Evolutionary conservation across 495 filamentous ascomycete genomes (phyloP).

Genomic region (Lindgomyces ingoldianus): DNA sequence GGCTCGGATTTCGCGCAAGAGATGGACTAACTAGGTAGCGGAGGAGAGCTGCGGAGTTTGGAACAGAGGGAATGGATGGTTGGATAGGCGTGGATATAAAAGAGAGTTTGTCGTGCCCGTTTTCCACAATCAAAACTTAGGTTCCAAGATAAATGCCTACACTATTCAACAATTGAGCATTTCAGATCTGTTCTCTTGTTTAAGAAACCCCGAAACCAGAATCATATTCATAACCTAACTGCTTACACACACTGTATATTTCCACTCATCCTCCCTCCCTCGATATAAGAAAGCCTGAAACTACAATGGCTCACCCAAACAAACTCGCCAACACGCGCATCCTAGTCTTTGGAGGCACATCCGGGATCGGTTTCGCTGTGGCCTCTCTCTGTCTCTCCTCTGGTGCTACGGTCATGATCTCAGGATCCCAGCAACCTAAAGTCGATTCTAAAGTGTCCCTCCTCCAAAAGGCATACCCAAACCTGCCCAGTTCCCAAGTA

Average conservation of each 20-base stretch:
- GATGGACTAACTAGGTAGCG: not conserved
- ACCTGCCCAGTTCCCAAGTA: conserved; percentile 40
- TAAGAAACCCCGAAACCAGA: too few species aligned
- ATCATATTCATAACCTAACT: too few species aligned
- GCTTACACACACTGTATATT: too few species aligned
- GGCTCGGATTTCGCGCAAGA: not conserved
- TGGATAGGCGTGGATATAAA: not conserved
- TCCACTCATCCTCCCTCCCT: not conserved
- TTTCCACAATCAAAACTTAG: too few species aligned
- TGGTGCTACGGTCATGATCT: conserved; percentile 55
- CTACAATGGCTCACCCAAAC: conserved; percentile 30
- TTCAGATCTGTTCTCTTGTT: too few species aligned
- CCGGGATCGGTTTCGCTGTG: conserved; percentile 34
- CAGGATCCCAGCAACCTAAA: conserved; percentile 52
- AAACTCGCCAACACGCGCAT: conserved; percentile 22
- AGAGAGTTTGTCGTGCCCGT: too few species aligned
- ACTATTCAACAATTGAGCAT: too few species aligned
- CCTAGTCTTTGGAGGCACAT: conserved; percentile 36
- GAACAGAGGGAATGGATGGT: not conserved
- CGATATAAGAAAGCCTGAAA: not conserved
- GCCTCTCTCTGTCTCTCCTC: conserved; percentile 36
- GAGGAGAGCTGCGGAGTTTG: not conserved
- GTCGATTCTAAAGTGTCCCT: conserved; percentile 46
- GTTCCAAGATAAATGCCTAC: too few species aligned
- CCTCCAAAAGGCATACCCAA: conserved; percentile 46